These are phyloP conservation scores for Ilex paraguariensis DNA, from an alignment of 305 asterid genomes.

Conservation along the genomic window DNA sequence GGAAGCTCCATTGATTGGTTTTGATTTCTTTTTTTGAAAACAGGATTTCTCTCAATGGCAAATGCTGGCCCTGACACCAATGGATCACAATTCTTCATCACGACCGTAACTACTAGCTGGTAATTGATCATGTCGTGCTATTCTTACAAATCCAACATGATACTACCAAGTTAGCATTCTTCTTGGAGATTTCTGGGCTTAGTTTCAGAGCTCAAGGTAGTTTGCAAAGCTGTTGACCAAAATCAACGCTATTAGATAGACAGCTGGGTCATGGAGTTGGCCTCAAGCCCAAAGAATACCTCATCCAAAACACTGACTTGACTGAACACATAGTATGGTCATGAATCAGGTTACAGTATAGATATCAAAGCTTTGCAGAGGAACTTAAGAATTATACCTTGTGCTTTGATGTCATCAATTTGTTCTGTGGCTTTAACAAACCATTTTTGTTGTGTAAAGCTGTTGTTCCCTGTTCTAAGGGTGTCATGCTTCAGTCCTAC, in stretches of 20 bases:
- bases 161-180: no score
- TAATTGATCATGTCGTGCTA: constrained; percentile 19
- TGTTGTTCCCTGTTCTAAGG: no score
- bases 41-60: constrained; percentile 89
- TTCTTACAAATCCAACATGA: background rate
- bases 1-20: background rate
- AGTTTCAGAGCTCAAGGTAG: background rate
- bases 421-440: no score
- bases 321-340: no score
- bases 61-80: constrained; percentile 84
- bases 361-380: no score
- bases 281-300: no score
- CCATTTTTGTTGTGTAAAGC: background rate
- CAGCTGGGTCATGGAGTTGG: no score
- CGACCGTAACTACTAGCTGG: constrained; percentile 80
- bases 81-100: constrained; percentile 90
- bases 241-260: no score
- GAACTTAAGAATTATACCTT: no score
- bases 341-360: no score
- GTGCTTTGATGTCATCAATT: no score
- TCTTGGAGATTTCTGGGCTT: background rate
- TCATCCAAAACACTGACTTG: no score
- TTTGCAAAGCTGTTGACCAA: background rate
- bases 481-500: background rate
- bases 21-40: constrained; percentile 1